Evolutionary conservation across 1,284 basidiomycete species (phyloP).

Genomic region (Pseudozyma tsukubaensis): DNA sequence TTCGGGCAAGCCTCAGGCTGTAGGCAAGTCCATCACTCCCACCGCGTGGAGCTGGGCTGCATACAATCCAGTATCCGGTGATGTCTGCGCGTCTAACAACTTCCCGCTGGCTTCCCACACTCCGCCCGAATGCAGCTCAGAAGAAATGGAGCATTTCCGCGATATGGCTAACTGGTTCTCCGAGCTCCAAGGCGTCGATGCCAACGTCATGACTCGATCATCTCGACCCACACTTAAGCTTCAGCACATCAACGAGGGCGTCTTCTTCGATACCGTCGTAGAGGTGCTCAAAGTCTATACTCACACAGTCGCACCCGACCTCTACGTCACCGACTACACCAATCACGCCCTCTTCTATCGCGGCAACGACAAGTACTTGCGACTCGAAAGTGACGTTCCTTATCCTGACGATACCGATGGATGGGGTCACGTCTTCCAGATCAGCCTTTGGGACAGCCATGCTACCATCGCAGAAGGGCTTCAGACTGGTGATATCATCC

Average conservation of each 20-base stretch:
- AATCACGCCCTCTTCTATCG: constrained; percentile 45
- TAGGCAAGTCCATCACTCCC: constrained; percentile 28
- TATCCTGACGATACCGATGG: constrained; percentile 45
- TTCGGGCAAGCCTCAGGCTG: constrained; percentile 37
- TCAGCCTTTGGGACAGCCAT: constrained; percentile 58
- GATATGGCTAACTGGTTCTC: constrained; percentile 44
- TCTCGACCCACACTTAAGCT: constrained; percentile 39
- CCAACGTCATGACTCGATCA: constrained; percentile 24
- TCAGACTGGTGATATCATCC: constrained; percentile 52
- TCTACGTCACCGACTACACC: constrained; percentile 65
- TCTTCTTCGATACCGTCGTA: constrained; percentile 56
- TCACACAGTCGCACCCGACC: constrained; percentile 45
- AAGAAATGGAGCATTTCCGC: constrained; percentile 49
- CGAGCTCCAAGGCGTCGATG: constrained; percentile 34
- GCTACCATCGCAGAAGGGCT: constrained; percentile 50
- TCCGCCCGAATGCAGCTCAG: constrained; percentile 34
- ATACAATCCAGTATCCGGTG: constrained; percentile 42
- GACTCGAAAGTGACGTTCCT: constrained; percentile 16
- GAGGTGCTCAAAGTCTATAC: constrained; percentile 59
- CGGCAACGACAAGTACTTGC: constrained; percentile 52
- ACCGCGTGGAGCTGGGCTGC: constrained; percentile 39
- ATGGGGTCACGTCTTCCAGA: constrained; percentile 56
- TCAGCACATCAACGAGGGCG: constrained; percentile 33
- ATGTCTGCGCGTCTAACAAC: constrained; percentile 34
- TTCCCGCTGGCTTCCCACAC: constrained; percentile 33